Percentiles rank a stretch among this genome's conserved stretches.
Conservation (phyloP, 2,329 filamentous ascomycete genomes). For the Epichloe uncinata region DNA sequence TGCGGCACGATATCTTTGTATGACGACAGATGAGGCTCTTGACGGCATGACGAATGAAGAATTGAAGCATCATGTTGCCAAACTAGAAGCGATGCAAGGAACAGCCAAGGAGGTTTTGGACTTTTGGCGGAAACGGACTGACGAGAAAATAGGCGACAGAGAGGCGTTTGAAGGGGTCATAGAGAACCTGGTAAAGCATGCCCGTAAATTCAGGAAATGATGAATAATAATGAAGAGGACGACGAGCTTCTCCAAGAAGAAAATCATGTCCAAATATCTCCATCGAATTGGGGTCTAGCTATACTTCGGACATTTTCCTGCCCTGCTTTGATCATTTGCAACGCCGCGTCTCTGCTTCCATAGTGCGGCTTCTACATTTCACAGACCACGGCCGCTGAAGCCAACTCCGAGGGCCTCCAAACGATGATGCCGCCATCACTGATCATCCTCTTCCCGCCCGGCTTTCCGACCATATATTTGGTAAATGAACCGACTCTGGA, state of each 20-base stretch:
- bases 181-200: conserved; percentile 89
- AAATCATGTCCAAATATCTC: conserved; percentile 3
- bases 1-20: conserved; percentile 63
- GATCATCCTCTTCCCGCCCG: not conserved
- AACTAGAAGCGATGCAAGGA: conserved; percentile 55
- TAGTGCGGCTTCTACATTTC: not conserved
- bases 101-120: conserved; percentile 65
- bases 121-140: conserved; percentile 77
- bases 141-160: conserved; percentile 78
- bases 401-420: not conserved
- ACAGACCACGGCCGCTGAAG: not conserved
- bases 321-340: conserved; percentile 2
- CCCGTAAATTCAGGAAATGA: conserved; percentile 68
- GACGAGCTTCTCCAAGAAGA: conserved; percentile 5
- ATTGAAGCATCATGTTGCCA: conserved; percentile 55
- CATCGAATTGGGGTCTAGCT: conserved; percentile 10
- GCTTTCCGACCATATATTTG: not conserved
- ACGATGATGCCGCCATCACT: not conserved
- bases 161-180: conserved; percentile 95
- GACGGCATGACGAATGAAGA: conserved; percentile 67
- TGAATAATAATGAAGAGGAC: not conserved
- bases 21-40: conserved; percentile 73
- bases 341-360: not conserved
- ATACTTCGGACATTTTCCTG: conserved; percentile 7
- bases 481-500: too few species aligned